Percentiles rank a stretch among this genome's conserved stretches.
Conservation (phyloP, 176 grass and related monocot genomes). For the Bothriochloa decipiens region DNA sequence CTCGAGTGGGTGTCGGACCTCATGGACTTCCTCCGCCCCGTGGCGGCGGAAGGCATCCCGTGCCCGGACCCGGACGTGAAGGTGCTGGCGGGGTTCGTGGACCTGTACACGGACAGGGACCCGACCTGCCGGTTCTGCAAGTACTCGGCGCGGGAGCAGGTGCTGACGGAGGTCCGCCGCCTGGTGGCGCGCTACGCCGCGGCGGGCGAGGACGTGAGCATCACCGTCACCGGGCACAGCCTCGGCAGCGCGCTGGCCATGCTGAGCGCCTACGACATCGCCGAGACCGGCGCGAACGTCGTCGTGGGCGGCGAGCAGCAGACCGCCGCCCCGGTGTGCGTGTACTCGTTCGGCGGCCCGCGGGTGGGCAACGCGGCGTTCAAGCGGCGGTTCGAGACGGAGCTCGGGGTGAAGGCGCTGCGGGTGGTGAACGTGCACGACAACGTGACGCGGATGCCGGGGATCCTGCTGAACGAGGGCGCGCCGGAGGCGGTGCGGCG, state of each 20-base stretch:
- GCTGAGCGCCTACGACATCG: conserved; percentile 81
- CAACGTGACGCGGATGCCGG: conserved; percentile 74
- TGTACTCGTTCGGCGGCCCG: conserved; percentile 79
- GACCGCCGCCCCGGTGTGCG: conserved; percentile 42
- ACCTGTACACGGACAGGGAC: conserved; percentile 84
- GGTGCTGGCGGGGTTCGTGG: conserved; percentile 74
- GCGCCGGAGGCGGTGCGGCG: conserved; percentile 54
- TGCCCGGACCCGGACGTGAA: conserved; percentile 68
- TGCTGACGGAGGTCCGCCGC: conserved; percentile 68
- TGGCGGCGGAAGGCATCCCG: conserved; percentile 63
- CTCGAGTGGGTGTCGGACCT: conserved; percentile 92
- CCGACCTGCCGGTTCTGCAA: conserved; percentile 86
- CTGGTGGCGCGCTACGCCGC: conserved; percentile 49
- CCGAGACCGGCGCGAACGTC: conserved; percentile 57
- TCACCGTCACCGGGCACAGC: conserved; percentile 79
- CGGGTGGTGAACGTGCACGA: conserved; percentile 89
- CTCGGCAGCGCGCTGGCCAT: conserved; percentile 82
- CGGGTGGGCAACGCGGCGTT: conserved; percentile 78
- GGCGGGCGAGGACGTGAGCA: conserved; percentile 72
- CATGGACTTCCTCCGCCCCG: conserved; percentile 74
- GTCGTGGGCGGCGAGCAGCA: too few species aligned
- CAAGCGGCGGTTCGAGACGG: conserved; percentile 65
- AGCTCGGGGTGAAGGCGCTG: conserved; percentile 73
- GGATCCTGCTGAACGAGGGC: conserved; percentile 76
- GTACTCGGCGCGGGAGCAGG: conserved; percentile 85